phyloP scores from a whole-genome alignment of 2,329 filamentous ascomycete species.

The Botrytis hyacinthi region DNA sequence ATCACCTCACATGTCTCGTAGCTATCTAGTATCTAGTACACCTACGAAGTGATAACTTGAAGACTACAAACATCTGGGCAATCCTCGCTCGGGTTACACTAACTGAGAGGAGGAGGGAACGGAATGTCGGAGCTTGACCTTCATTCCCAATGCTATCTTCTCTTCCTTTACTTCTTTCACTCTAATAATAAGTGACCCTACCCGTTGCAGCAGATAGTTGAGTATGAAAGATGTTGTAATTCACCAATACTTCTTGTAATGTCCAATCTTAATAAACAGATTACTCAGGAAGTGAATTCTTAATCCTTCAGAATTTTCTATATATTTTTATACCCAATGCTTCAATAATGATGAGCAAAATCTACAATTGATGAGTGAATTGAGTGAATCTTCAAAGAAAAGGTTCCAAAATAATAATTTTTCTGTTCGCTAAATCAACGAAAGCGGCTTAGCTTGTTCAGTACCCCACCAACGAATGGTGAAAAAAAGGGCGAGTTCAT shows the following conservation, averaged over 20 bases:
- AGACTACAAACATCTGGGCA: background rate
- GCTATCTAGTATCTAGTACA: background rate
- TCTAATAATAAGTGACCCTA: too few species aligned
- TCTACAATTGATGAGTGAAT: too few species aligned
- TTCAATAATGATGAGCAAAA: background rate
- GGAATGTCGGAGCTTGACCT: background rate
- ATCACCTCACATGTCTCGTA: background rate
- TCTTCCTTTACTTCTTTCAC: background rate
- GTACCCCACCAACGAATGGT: background rate
- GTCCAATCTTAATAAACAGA: accelerated
- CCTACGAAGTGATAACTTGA: background rate
- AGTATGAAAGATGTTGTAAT: background rate
- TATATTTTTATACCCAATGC: background rate
- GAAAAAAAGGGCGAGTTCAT: conserved; percentile 3
- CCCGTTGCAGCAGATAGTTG: too few species aligned
- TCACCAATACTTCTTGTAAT: too few species aligned
- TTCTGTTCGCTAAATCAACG: background rate
- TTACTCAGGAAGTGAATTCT: background rate
- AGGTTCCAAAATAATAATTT: background rate
- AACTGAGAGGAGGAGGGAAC: background rate
- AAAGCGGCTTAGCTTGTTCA: background rate
- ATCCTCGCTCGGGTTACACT: background rate
- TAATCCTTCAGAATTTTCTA: background rate
- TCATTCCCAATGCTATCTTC: background rate
- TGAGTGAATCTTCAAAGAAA: background rate